These are phyloP conservation scores for Hortiboletus rubellus DNA, from an alignment of 1,284 basidiomycete genomes.

Conservation along the genomic window DNA sequence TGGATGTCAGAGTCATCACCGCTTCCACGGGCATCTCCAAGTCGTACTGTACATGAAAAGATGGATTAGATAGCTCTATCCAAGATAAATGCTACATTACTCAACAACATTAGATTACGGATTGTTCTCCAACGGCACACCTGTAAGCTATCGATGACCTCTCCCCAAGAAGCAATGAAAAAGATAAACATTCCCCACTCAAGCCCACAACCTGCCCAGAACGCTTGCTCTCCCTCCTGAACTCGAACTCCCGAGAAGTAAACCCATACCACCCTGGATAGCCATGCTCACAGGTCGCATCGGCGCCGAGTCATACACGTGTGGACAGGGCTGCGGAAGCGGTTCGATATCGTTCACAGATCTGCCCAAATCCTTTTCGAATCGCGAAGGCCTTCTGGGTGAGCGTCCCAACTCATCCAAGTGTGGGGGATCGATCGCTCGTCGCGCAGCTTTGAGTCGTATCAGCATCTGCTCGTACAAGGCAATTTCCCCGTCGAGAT, in stretches of 20 bases:
- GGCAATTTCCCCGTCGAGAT: slow-evolving; percentile 74
- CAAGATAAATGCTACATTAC: neutral
- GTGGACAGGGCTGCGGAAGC: slow-evolving; percentile 69
- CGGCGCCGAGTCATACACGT: slow-evolving; percentile 72
- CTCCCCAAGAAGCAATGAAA: slow-evolving; percentile 2
- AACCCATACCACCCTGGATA: slow-evolving; percentile 66
- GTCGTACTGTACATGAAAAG: neutral
- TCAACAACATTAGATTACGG: neutral
- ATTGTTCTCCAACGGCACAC: neutral
- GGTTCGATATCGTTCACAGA: slow-evolving; percentile 51
- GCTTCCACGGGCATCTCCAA: too few relatives aligned
- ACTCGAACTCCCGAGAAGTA: slow-evolving; percentile 51
- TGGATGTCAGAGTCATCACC: too few relatives aligned
- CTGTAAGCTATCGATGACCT: neutral
- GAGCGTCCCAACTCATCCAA: slow-evolving; percentile 46
- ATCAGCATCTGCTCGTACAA: slow-evolving; percentile 70
- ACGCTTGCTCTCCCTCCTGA: slow-evolving; percentile 52
- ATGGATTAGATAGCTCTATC: neutral
- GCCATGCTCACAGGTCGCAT: slow-evolving; percentile 76
- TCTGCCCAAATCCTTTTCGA: slow-evolving; percentile 67
- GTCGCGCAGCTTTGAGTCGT: slow-evolving; percentile 56
- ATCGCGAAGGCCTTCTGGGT: slow-evolving; percentile 65
- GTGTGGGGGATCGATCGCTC: slow-evolving; percentile 49
- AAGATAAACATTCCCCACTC: neutral
- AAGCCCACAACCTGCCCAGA: slow-evolving; percentile 63